These are phyloP conservation scores for Marchantia paleacea DNA, from an alignment of 225 moss, liverwort and hornwort species.

Conservation along the genomic window DNA sequence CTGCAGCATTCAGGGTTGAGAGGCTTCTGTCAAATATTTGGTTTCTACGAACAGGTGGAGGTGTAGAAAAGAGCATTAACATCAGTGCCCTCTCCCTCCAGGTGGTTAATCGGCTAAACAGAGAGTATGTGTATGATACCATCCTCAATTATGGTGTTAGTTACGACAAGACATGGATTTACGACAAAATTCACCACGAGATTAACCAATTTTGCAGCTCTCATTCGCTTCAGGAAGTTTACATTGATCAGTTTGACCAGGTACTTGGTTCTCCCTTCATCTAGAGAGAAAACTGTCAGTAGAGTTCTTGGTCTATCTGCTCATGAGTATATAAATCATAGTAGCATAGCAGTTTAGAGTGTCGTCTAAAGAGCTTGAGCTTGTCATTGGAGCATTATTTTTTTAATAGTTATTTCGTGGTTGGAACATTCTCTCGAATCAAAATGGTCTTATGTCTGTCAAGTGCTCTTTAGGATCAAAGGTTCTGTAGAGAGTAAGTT, in stretches of 20 bases:
- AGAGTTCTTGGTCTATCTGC: too few relatives aligned
- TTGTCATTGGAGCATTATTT: too few relatives aligned
- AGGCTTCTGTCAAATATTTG: neutral
- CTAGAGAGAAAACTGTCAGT: too few relatives aligned
- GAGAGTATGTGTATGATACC: slow-evolving; percentile 78
- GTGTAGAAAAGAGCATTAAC: neutral
- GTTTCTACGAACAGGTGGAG: neutral
- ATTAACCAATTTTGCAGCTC: slow-evolving; percentile 98
- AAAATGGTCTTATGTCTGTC: neutral
- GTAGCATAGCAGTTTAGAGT: too few relatives aligned
- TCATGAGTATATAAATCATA: too few relatives aligned
- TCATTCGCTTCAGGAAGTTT: slow-evolving; percentile 95
- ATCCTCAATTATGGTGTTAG: slow-evolving; percentile 96
- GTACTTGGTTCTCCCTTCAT: slow-evolving; percentile 29
- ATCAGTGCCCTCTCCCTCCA: slow-evolving; percentile 9
- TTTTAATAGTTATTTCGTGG: too few relatives aligned
- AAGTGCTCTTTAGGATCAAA: neutral
- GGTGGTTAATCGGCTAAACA: slow-evolving; percentile 93
- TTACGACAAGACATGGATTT: slow-evolving; percentile 99
- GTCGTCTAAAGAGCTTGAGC: too few relatives aligned
- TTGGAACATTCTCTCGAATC: too few relatives aligned
- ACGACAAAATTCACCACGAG: slow-evolving; percentile 99
- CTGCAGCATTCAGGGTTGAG: too few relatives aligned
- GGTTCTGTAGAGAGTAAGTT: neutral
- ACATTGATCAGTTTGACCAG: slow-evolving; percentile 98